Evolutionary conservation across 805 yeast genomes (phyloP), one percentile per base, ranked within the genome.

Genomic region (Nakazawaea siamensis): DNA sequence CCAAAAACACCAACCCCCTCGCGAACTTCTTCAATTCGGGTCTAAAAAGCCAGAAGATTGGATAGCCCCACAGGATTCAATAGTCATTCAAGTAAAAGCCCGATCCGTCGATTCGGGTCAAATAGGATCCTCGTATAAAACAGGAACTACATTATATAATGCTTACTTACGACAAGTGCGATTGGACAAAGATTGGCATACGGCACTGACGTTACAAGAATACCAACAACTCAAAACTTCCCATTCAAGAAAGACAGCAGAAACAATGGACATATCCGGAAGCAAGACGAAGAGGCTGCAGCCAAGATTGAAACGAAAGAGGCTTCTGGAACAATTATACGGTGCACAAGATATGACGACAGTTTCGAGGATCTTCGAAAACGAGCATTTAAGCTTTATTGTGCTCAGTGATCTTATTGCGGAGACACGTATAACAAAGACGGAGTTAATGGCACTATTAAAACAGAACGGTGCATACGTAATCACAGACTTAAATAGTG

Each of bases 71-170:
- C 59, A 64, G 25, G 73, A 82, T 19, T 81, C 94, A 1, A 49
- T 88, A 3, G 90, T 90, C 0, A 48, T 90, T 6, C 95, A 87
- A 50, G 74, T 88, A 13, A 86, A 82, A 49, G 94, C 95, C 0
- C 62, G 95, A 29, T 76, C 87, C 3, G 63, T 86, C 5, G 77
- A 75, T 40, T 52, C 61, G 10, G 61, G 70, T 2, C 61, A 59
- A 10, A 55, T 69, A 0, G 51, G 54, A 2, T 54, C 49, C 10
- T 62, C 64, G 2, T 87, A 74, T 45, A 76, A 76, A 2, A 73
- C 76, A 0, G 83, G 78, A 0, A 64, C 79, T 5, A 84, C 96
- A 0, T 58, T 90, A 13, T 71, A 84, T 43, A 81, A 84, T 46
- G 83, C 92, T 0, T 77, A 85, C 51, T 80, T 87, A 48, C 64